Evolutionary conservation across 140 eudicot species (phyloP).

Genomic region (Bidens hawaiensis): DNA sequence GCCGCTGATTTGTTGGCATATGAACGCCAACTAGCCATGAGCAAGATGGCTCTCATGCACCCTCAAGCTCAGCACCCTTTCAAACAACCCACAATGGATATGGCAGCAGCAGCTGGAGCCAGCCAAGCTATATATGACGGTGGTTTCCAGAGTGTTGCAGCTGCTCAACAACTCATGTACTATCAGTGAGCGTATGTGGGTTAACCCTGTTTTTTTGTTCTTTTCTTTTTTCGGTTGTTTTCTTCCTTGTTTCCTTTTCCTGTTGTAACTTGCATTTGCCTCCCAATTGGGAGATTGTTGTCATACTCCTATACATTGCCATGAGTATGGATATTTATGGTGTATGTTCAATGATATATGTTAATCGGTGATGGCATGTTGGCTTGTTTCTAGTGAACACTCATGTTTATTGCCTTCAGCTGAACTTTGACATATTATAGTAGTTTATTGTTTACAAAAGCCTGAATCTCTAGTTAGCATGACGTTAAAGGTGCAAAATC

Average conservation of each 20-base stretch:
- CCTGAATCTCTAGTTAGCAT: no score
- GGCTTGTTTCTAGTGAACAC: not conserved
- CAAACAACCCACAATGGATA: conserved; percentile 54
- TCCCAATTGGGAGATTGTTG: not conserved
- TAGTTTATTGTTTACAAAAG: no score
- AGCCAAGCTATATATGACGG: conserved; percentile 77
- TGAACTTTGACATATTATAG: no score
- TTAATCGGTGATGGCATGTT: not conserved
- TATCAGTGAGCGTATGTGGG: conserved; percentile 36
- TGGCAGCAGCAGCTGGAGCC: conserved; percentile 41
- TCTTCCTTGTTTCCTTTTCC: not conserved
- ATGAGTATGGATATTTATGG: not conserved
- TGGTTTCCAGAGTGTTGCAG: conserved; percentile 61
- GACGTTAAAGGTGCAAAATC: no score
- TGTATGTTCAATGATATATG: not conserved
- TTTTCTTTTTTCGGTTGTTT: conserved; percentile 1
- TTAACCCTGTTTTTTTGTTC: not conserved
- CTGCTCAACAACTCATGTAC: conserved; percentile 76
- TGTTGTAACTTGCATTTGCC: conserved; percentile 1
- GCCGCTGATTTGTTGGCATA: conserved; percentile 55
- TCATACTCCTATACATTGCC: no score
- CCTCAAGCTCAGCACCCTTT: conserved; percentile 54
- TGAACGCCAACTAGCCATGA: conserved; percentile 66
- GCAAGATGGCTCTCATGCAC: conserved; percentile 74
- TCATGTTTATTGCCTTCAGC: no score